Conservation (phyloP, 1,139 yeast genomes). For the Blastobotrys indianensis region DNA sequence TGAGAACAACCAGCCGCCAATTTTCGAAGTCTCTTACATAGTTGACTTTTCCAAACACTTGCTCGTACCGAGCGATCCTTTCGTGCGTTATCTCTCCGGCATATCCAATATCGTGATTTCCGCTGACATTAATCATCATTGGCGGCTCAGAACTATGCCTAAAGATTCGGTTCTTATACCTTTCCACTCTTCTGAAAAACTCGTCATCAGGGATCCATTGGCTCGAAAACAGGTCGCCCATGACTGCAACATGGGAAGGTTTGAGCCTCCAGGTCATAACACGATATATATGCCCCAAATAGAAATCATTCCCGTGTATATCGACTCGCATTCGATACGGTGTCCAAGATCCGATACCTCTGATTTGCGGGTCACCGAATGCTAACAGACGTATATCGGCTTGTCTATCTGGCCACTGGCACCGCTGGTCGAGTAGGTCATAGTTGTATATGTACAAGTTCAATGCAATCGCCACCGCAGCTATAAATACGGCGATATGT, state of each 20-base stretch:
- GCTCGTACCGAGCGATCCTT: slow-evolving; percentile 72
- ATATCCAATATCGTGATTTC: slow-evolving; percentile 95
- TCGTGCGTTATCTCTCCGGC: slow-evolving; percentile 93
- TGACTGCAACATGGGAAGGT: slow-evolving; percentile 79
- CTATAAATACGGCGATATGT: neutral
- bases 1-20: slow-evolving; percentile 81
- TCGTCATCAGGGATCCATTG: slow-evolving; percentile 93
- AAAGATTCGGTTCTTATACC: slow-evolving; percentile 48
- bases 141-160: slow-evolving; percentile 35
- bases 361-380: slow-evolving; percentile 95
- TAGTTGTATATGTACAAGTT: slow-evolving; percentile 22
- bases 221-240: slow-evolving; percentile 92
- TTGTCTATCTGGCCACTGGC: slow-evolving; percentile 27
- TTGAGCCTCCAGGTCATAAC: slow-evolving; percentile 54
- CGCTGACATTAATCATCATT: slow-evolving; percentile 73
- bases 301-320: slow-evolving; percentile 81
- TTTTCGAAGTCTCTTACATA: slow-evolving; percentile 58
- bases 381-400: slow-evolving; percentile 43
- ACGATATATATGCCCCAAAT: slow-evolving; percentile 72
- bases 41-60: slow-evolving; percentile 77
- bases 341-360: slow-evolving; percentile 68
- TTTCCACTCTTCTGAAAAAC: slow-evolving; percentile 66
- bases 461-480: slow-evolving; percentile 7
- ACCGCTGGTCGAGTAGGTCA: slow-evolving; percentile 19
- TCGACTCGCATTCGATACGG: slow-evolving; percentile 73